Base-by-base conservation (phyloP, 768 basidiomycete species). In the Russula ochroleuca region DNA sequence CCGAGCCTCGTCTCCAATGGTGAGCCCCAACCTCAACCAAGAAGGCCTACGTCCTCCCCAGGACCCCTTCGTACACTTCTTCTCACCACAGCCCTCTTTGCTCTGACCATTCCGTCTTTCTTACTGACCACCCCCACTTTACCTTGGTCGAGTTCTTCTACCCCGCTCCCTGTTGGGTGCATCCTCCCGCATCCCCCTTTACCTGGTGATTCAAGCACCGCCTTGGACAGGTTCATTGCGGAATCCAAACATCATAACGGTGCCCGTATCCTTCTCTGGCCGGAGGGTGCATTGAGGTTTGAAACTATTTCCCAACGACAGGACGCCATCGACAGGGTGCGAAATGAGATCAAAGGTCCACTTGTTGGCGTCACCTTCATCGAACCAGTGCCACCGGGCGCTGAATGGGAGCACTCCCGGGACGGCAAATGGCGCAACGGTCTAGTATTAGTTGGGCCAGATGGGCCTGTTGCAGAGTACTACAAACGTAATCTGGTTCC, bases 401-500 rank as follows among this genome's bases (percentile, higher is more conserved):
- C 78, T 2, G 77, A 77, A 52, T 71, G 74, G 31, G 56, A 50
- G 7, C 74, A 70, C 37, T 73, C 77, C 31, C 66, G 70, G 23
- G 73, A 73, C 15, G 78, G 79, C 51, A 74, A 78, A 37, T 77
- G 76, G 56, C 81, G 80, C 28, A 91, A 85, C 28, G 90, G 88
- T 0, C 69, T 93, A 31, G 85, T 85, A 1, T 70, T 94, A 14
- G 71, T 94, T 19, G 73, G 74, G 31, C 70, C 66, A 61, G 68
- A 25, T 67, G 66, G 66, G 75, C 28, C 79, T 73, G 72, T 75
- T 13, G 65, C 85, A 0, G 75, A 82, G 5, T 93, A 92, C 69
- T 87, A 86, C 73, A 93, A 93, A 69, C 81, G 85, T 8, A 79
- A 86, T 65, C 80, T 93, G 0, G 91, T 93, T 3, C 91, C 91